Evolutionary conservation across 2,329 filamentous ascomycete species (phyloP), one percentile per base, ranked within the genome.

Genomic region (Fusarium illudens): DNA sequence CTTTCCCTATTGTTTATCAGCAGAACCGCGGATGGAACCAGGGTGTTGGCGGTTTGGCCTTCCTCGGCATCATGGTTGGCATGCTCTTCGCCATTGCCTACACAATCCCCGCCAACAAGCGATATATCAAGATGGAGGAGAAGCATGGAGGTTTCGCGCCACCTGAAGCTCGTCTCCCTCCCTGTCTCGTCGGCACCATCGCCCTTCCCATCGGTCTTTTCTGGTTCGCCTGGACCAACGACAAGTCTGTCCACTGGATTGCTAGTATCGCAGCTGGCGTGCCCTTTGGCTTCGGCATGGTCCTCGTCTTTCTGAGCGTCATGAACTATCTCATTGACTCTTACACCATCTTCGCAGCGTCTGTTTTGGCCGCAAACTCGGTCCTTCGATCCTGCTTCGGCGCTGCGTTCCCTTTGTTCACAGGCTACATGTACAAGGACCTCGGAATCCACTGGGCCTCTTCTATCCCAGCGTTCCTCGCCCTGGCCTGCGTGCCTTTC

Each of bases 1-100:
- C 89, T 62, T 90, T 80, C 74, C 84, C 86, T n/a, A 85, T 88
- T 62, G 83, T 96, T 54, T 96, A 90, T 79, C 66, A 68, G 50
- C 37, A 85, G 91, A 71, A 83, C 27, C 62, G 68, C 1, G 68
- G 68, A 17, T 71, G 68, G 68, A 65, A 66, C 53, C 22, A 60
- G 15, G 64, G 68, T 29, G 58, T 71, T 2, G 64, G 64, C 25
- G 68, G 68, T 3, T 15, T 71, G 34, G 25, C 68, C 19, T 71
- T 69, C 55, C 64, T 71, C 2, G 68, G 68, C 9, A 68, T 71
- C 17, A 71, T 71, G 65, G 62, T 71, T 6, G 68, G 68, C n/a
- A 69, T 69, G 61, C 57, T 71, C 13, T 3, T 39, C 4, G 68
- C 68, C 4, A 55, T 71, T 15, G 53, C 34, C 25, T 65, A 71